A percentile compares a stretch with the other conserved stretches of the same genome.
Evolutionary conservation across 305 asterid species (phyloP).

Genomic region (Petunia hybrid): DNA sequence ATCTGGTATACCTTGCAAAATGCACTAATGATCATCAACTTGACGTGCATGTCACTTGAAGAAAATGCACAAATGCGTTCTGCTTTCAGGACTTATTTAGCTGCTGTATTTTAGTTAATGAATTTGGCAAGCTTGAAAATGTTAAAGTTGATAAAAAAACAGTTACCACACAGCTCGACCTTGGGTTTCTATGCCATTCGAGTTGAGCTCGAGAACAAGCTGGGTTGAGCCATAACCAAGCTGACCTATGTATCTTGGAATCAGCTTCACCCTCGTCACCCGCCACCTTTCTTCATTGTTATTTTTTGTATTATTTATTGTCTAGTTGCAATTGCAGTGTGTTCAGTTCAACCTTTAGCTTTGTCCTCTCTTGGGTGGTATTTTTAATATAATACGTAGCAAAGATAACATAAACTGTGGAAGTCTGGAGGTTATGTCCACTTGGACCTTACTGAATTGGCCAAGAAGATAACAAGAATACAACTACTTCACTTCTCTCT

Average conservation of each 20-base stretch:
- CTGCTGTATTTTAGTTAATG: constrained; percentile 4
- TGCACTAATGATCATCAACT: not conserved
- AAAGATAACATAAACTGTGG: not conserved
- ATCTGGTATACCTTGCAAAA: not conserved
- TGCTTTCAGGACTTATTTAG: not conserved
- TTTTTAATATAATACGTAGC: not conserved
- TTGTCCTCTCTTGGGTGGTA: not conserved
- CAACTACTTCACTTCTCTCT: not conserved
- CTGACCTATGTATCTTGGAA: not conserved
- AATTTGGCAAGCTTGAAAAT: not conserved
- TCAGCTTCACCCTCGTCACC: not conserved
- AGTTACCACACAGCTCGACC: not conserved
- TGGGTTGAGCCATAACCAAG: not conserved
- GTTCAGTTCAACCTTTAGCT: not conserved
- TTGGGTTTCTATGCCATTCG: not conserved
- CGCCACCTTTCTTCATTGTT: too few species aligned
- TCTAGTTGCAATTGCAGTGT: not conserved
- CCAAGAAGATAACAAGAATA: not conserved
- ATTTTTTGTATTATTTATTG: too few species aligned
- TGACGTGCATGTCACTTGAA: not conserved
- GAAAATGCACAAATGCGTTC: not conserved
- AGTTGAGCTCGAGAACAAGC: not conserved
- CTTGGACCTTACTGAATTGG: not conserved
- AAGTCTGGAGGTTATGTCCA: not conserved
- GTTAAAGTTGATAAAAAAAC: not conserved